These are phyloP conservation scores for Cladophialophora carrionii DNA, from an alignment of 2,329 filamentous ascomycete species.

Conservation along the genomic window DNA sequence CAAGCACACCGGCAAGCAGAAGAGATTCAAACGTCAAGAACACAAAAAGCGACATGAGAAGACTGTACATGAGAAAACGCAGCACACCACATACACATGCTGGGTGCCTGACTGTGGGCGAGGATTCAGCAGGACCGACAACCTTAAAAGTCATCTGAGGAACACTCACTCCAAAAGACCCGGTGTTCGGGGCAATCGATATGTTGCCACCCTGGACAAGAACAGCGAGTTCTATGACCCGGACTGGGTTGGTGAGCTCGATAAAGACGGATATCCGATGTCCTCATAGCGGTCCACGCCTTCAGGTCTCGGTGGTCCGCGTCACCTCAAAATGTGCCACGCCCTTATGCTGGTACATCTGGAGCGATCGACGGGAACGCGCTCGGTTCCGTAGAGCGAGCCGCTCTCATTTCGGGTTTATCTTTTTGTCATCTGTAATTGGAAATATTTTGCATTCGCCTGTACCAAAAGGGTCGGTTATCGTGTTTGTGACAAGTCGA, in stretches of 20 bases:
- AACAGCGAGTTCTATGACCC: conserved; percentile 50
- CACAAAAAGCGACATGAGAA: conserved; percentile 56
- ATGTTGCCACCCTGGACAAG: conserved; percentile 52
- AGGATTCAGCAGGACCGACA: conserved; percentile 51
- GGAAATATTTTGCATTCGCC: conserved; percentile 11
- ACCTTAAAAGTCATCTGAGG: conserved; percentile 52
- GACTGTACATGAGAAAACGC: conserved; percentile 49
- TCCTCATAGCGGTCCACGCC: conserved; percentile 1
- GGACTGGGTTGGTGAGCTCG: conserved; percentile 50
- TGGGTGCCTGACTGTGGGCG: conserved; percentile 49
- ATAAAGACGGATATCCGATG: conserved; percentile 49
- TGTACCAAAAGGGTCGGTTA: conserved; percentile 6
- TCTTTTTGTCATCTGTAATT: conserved; percentile 16
- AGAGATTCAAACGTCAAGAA: conserved; percentile 55
- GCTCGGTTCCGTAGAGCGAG: background rate
- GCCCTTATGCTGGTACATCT: background rate
- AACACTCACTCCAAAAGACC: conserved; percentile 52
- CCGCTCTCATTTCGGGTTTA: conserved; percentile 8
- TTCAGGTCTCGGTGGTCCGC: background rate
- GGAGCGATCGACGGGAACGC: background rate
- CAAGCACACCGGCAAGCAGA: conserved; percentile 49
- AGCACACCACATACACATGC: conserved; percentile 45
- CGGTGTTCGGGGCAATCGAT: conserved; percentile 49
- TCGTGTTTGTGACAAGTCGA: background rate
- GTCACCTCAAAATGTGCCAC: conserved; percentile 1